A percentile compares a stretch with the other conserved stretches of the same genome.
Evolutionary conservation across 2,329 filamentous ascomycete species (phyloP).

Genomic region (Colletotrichum salicis): DNA sequence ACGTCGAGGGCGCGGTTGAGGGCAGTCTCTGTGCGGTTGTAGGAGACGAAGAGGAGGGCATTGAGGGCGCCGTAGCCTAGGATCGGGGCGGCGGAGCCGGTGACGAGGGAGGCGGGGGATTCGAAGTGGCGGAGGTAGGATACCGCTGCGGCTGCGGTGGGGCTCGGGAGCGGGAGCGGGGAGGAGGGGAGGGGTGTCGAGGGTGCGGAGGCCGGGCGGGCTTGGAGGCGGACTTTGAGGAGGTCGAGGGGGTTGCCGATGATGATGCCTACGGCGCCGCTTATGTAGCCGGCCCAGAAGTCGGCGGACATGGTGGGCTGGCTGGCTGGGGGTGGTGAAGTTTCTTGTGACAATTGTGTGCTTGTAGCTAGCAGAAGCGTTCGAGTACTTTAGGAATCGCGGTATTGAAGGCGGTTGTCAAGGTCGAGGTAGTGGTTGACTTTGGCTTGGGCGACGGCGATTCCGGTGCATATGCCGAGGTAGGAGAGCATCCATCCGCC

Average conservation of each 20-base stretch:
- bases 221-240: constrained; percentile 84
- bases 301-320: constrained; percentile 78
- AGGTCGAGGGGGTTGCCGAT: constrained; percentile 43
- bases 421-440: constrained; percentile 34
- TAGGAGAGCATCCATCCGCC: constrained; percentile 37
- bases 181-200: constrained; percentile 15
- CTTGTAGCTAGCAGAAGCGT: no score
- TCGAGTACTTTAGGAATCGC: background rate
- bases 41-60: constrained; percentile 87
- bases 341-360: no score
- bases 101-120: constrained; percentile 54
- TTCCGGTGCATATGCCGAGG: constrained; percentile 30
- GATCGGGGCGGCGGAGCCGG: constrained; percentile 84
- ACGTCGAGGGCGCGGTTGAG: constrained; percentile 57
- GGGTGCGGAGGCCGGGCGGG: constrained; percentile 44
- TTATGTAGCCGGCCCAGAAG: constrained; percentile 93
- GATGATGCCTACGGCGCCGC: constrained; percentile 78
- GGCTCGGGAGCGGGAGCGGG: background rate
- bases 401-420: constrained; percentile 23
- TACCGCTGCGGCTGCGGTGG: constrained; percentile 35
- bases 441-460: constrained; percentile 33
- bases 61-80: constrained; percentile 92
- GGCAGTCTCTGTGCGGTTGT: constrained; percentile 81
- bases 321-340: background rate
- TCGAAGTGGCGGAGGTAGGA: constrained; percentile 47